Evolutionary conservation across 2,329 filamentous ascomycete genomes (phyloP), one percentile per base, ranked within the genome.

Genomic region (Graphilbum sp.): DNA sequence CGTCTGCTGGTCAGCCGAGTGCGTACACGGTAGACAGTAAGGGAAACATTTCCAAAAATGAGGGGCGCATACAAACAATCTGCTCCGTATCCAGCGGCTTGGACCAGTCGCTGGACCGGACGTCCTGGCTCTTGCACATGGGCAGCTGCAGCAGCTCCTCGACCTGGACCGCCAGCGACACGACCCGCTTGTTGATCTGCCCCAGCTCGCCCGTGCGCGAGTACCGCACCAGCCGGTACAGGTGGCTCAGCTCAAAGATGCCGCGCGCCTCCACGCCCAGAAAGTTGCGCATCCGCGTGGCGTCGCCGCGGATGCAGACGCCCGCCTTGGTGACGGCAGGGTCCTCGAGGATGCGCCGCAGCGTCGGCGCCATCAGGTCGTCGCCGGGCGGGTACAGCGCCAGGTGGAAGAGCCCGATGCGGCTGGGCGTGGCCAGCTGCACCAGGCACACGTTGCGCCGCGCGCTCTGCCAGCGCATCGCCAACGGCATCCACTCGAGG

Each of bases 401-500:
- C 37, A 94, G 56, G 47, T 95, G 88, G 47, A 94, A 87, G 1
- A 95, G 66, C 0, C 68, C 84, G 35, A 95, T 78, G 13, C 75
- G 78, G 43, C 78, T 72, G 32, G 81, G 71, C 42, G 75, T 81
- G 1, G 87, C 84, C 18, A 95, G 55, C 55, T 95, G 88, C 32
- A 95, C 78, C 29, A 95, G 57, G 0, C 82, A 87, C 7, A 92
- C 71, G 43, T 86, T 84, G 37, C 68, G 63, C 45, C 80, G 78
- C 4, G 75, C 58, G 3, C 65, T 62, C 3, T 64, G 53, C 8
- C 45, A 48, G 17, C 53, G 62, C 6, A 52, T 59, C 0, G 72
- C 64, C 6, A 67, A 60, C 2, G 62, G 46, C 37, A 73, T 66
- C 87, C 88, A 95, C 59, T 95, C 88, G 44, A 95, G 67, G 50